Conservation (phyloP, 1,139 yeast species). For the Pichia sp. region DNA sequence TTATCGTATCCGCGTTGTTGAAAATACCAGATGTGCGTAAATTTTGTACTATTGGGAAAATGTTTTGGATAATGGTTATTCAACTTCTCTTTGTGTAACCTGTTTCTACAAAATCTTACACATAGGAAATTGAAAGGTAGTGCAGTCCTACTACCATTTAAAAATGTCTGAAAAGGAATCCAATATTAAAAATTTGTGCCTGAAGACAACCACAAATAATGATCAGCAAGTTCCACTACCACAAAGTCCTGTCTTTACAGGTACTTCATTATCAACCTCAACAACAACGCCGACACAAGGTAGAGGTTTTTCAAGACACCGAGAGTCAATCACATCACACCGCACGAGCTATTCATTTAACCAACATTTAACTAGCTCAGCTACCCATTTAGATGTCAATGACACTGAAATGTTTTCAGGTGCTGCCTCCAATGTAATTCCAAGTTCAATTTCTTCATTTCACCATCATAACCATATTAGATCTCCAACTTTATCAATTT, state of each 20-base stretch:
- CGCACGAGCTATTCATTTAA: constrained; percentile 3
- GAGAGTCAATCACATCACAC: constrained; percentile 39
- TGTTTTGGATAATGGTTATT: neutral
- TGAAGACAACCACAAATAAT: neutral
- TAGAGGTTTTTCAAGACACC: constrained; percentile 20
- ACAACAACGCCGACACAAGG: neutral
- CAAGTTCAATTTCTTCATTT: constrained; percentile 83
- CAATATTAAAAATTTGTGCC: neutral
- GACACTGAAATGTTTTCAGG: constrained; percentile 79
- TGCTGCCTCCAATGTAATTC: constrained; percentile 82
- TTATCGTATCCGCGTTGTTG: neutral
- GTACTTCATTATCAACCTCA: neutral
- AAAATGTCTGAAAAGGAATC: neutral
- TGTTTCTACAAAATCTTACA: neutral
- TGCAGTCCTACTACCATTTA: neutral
- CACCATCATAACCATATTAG: constrained; percentile 44
- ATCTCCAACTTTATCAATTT: constrained; percentile 20
- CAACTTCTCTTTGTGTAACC: too few species aligned
- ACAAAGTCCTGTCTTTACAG: neutral
- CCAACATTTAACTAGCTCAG: constrained; percentile 25
- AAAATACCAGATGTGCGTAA: neutral
- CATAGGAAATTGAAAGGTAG: neutral
- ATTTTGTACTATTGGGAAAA: neutral
- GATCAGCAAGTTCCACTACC: neutral
- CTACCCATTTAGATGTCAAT: constrained; percentile 36